Evolutionary conservation across 1,284 basidiomycete species (phyloP), one percentile per base, ranked within the genome.

Genomic region (Gastroboletus turbinatus): DNA sequence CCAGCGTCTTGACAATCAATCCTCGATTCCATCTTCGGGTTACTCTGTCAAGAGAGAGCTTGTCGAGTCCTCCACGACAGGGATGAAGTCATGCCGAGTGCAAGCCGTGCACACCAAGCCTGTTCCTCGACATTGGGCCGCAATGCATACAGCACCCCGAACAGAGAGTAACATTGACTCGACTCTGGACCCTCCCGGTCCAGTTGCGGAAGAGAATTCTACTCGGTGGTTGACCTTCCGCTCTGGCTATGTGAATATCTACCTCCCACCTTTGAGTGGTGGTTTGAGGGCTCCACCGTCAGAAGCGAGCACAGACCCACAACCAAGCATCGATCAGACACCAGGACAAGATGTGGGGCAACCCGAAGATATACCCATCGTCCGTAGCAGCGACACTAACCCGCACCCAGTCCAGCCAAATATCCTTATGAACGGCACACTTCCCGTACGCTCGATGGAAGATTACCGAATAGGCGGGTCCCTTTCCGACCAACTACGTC

Each of bases 211-310:
- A 48, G 39, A 33, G 6, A 17, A 14, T 36, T 35, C 40, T 45
- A 17, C 35, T 57, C 60, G 68, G 33, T 67, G 68, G 68, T 51
- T 42, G 36, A 32, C 53, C 16, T 71, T 69, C 52, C 63, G 59
- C 38, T 72, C 68, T 9, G 68, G 65, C 9, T 14, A 27, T 35
- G 29, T 69, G 33, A 51, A 50, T 19, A 32, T 69, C 27, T 44
- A 3, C 25, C 40, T 66, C 21, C 50, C 52, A 19, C 44, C 42
- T 36, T 40, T 17, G 27, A 23, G n/a, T 50, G 46, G 29, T 17
- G 23, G 27, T 30, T 33, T 39, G 14, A 39, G 21, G 21, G n/a
- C 23, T n/a, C 48, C 42, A 16, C 42, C 50, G 14, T 38, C 25
- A 4, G 52, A 48, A 16, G 30, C 27, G 32, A 29, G 21, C 29